phyloP scores from a whole-genome alignment of 345 rosid species.

The Pugionium cornutum region DNA sequence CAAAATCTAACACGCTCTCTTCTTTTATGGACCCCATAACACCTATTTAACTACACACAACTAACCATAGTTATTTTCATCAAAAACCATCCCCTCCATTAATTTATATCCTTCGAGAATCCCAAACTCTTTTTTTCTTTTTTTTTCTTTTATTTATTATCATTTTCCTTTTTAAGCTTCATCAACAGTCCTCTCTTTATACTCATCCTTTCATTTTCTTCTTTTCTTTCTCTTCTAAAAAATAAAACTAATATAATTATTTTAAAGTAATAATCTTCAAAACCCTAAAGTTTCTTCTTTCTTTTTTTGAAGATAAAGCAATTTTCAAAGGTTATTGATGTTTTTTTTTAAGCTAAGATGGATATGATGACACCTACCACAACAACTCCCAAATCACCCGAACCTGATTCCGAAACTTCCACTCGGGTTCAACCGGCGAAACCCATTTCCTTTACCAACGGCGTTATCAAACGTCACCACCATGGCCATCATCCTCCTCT shows the following conservation, averaged over 20 bases:
- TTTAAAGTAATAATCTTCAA: constrained; percentile 25
- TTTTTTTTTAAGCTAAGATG: constrained; percentile 46
- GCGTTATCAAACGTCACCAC: constrained; percentile 70
- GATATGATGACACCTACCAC: constrained; percentile 35
- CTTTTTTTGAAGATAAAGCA: too few species aligned
- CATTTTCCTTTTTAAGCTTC: constrained; percentile 16
- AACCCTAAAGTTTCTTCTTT: constrained; percentile 16
- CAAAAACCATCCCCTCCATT: background rate
- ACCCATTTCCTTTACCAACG: constrained; percentile 73
- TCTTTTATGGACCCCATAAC: constrained; percentile 9
- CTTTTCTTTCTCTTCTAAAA: constrained; percentile 14
- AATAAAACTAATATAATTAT: background rate
- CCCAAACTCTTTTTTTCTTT: background rate
- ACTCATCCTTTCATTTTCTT: constrained; percentile 34
- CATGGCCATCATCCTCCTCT: constrained; percentile 25
- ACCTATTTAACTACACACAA: background rate
- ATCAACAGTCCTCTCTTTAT: constrained; percentile 29
- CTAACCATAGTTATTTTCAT: background rate
- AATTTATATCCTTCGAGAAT: background rate
- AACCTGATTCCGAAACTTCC: constrained; percentile 51
- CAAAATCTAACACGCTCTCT: constrained; percentile 42
- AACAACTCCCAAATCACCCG: constrained; percentile 51
- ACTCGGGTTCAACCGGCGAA: too few species aligned
- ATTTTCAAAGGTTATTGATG: constrained; percentile 41
- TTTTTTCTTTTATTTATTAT: background rate